Evolutionary conservation across 2,329 filamentous ascomycete genomes (phyloP).

Genomic region (Fusarium longipes): DNA sequence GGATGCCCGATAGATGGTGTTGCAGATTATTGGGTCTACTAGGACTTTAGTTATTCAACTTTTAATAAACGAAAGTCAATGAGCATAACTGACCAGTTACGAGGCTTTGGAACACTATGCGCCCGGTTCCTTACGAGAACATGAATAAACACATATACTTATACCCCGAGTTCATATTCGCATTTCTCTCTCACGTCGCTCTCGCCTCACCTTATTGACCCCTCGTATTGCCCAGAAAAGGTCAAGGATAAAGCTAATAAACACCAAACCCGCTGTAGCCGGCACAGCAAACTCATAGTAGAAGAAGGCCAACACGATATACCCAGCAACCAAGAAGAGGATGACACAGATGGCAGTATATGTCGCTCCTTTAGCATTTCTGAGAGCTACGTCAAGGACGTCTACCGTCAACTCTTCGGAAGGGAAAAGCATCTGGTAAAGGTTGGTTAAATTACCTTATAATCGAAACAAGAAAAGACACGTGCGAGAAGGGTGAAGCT

Average conservation of each 20-base stretch:
- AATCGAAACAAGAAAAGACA: not conserved
- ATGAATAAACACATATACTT: not conserved
- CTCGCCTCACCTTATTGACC: not conserved
- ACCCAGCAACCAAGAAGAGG: conserved; percentile 3
- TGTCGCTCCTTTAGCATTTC: not conserved
- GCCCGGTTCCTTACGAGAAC: not conserved
- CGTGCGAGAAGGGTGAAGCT: not conserved
- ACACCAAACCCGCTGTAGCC: not conserved
- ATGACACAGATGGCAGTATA: conserved; percentile 1
- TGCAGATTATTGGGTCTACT: no score
- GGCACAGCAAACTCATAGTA: conserved; percentile 16
- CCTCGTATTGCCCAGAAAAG: not conserved
- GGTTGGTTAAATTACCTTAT: not conserved
- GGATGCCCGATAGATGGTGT: no score
- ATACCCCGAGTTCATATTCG: not conserved
- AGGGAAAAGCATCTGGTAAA: not conserved
- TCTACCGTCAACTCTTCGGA: not conserved
- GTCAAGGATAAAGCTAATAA: conserved; percentile 1
- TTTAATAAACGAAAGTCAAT: no score
- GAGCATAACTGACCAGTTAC: not conserved
- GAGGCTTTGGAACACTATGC: not conserved
- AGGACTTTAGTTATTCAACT: no score
- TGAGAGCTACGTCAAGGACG: conserved; percentile 4
- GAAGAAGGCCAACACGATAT: conserved; percentile 7
- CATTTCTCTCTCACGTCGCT: conserved; percentile 2